Conservation (phyloP, 768 basidiomycete genomes). For the Leccinum broughii region DNA sequence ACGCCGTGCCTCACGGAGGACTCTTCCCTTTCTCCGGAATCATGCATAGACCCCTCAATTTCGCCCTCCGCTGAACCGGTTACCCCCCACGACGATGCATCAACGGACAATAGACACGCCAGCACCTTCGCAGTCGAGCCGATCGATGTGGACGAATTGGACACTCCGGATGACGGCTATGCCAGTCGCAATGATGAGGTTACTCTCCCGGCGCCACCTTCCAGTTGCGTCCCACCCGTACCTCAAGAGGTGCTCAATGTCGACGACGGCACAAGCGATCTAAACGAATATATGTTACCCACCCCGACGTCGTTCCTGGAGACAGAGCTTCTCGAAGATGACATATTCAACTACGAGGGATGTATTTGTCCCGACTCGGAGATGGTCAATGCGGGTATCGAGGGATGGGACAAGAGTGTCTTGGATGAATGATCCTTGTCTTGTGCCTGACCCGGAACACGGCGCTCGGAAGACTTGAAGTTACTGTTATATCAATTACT, state of each 20-base stretch:
- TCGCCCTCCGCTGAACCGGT: neutral
- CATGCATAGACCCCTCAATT: neutral
- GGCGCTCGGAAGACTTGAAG: neutral
- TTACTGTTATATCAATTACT: neutral
- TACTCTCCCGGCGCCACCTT: neutral
- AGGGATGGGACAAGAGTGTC: conserved; percentile 9
- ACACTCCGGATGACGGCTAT: neutral
- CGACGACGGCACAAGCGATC: neutral
- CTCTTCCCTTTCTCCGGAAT: neutral
- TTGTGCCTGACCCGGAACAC: neutral
- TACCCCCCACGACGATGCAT: neutral
- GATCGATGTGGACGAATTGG: neutral
- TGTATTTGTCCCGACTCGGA: conserved; percentile 11
- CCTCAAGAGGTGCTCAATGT: neutral
- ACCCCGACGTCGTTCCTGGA: neutral
- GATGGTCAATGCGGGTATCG: conserved; percentile 8
- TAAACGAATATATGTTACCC: neutral
- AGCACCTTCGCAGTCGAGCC: neutral
- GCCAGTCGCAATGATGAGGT: neutral
- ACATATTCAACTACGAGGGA: conserved; percentile 3
- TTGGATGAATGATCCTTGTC: neutral
- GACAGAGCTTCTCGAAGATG: neutral
- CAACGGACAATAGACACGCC: neutral
- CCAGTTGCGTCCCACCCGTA: neutral
- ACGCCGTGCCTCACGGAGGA: neutral